Evolutionary conservation across 139 green algal species (phyloP).

Genomic region (Chlorella ohadii): DNA sequence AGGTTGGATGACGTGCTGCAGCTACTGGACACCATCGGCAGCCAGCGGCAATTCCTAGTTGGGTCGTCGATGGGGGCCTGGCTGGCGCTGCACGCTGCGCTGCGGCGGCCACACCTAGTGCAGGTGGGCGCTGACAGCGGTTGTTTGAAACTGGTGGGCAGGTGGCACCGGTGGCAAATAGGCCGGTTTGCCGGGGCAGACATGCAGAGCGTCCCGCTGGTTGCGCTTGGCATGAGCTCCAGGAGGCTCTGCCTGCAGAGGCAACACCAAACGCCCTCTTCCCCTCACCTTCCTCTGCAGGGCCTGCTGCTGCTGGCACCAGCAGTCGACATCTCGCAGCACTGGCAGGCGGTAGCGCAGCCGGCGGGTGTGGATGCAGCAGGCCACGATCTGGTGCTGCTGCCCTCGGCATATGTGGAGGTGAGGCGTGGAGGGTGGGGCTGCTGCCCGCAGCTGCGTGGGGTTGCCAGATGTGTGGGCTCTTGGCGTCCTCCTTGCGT

Average conservation of each 20-base stretch:
- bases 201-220: too few species aligned
- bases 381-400: not conserved
- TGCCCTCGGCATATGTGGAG: constrained; percentile 29
- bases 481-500: too few species aligned
- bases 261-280: too few species aligned
- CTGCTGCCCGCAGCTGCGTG: too few species aligned
- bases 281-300: not conserved
- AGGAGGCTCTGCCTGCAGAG: not conserved
- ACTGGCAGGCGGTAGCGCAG: constrained; percentile 28
- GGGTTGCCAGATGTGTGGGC: too few species aligned
- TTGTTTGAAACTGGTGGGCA: not conserved
- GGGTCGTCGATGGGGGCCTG: constrained; percentile 27
- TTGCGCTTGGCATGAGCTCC: too few species aligned
- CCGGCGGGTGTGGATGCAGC: not conserved
- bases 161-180: too few species aligned
- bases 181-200: too few species aligned
- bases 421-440: not conserved
- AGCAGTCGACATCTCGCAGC: constrained; percentile 27
- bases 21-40: not conserved
- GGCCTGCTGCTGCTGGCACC: constrained; percentile 43
- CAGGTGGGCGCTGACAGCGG: not conserved
- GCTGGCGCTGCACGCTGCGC: constrained; percentile 39
- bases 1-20: constrained; percentile 35
- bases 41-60: constrained; percentile 21
- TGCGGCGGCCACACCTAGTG: constrained; percentile 14